These are phyloP conservation scores for Rhodomyrtus psidioides DNA, from an alignment of 441 rosid genomes.

Conservation along the genomic window DNA sequence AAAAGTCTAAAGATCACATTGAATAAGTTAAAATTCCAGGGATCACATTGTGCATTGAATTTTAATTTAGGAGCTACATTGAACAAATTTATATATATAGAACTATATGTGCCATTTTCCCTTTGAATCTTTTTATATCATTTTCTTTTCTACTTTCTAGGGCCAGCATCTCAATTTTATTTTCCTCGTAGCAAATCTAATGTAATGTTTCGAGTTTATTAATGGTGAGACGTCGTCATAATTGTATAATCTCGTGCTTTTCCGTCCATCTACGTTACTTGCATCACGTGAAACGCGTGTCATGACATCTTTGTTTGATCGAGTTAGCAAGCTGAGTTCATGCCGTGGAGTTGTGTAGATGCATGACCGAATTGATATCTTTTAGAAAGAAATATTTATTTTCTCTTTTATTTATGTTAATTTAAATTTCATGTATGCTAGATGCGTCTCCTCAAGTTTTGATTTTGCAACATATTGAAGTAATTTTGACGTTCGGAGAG, in stretches of 20 bases:
- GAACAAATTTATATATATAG: no score
- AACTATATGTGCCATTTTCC: no score
- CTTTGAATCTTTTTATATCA: no score
- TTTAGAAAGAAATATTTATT: no score
- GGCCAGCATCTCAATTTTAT: no score
- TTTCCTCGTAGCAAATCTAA: background rate
- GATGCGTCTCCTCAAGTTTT: no score
- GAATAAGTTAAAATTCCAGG: no score
- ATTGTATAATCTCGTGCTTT: background rate
- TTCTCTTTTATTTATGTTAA: background rate
- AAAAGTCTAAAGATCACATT: no score
- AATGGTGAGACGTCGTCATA: background rate
- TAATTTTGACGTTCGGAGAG: background rate
- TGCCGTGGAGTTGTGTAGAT: background rate
- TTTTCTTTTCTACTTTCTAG: background rate
- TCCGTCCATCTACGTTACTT: background rate
- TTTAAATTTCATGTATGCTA: background rate
- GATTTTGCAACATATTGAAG: background rate
- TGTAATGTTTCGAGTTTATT: background rate
- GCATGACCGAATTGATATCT: background rate
- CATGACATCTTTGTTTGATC: rapidly evolving
- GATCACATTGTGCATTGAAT: no score
- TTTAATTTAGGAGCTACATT: no score
- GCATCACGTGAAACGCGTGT: background rate
- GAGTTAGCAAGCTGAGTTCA: rapidly evolving